Conservation (phyloP, 108 stramenopile species). For the Cyclostephanos tholiformis region DNA sequence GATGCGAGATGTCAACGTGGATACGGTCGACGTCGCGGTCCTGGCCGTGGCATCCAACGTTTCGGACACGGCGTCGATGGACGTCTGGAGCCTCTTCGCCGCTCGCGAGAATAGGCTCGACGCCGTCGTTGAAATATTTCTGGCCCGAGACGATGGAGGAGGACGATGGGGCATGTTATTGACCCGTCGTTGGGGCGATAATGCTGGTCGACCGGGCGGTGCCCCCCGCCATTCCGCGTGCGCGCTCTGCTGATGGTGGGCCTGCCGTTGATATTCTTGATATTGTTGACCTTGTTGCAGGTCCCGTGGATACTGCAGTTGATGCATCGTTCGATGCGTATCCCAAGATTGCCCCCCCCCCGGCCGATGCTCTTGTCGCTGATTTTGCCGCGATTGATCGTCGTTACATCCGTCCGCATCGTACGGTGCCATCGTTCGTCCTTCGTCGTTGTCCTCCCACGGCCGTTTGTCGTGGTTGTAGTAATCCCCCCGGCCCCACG, state of each 20-base stretch:
- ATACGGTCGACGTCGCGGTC: constrained; percentile 34
- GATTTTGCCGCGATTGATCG: constrained; percentile 10
- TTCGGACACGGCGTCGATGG: constrained; percentile 41
- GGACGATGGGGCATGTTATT: not conserved
- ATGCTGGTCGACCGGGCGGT: constrained; percentile 18
- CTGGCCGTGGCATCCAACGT: constrained; percentile 33
- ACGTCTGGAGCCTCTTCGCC: constrained; percentile 37
- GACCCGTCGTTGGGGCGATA: not conserved
- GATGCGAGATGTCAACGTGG: constrained; percentile 39
- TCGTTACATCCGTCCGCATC: constrained; percentile 9
- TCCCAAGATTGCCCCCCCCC: too few relatives aligned
- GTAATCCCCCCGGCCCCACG: not conserved
- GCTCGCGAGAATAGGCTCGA: constrained; percentile 36
- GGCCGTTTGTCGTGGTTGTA: not conserved
- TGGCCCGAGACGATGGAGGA: not conserved
- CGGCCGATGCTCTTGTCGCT: constrained; percentile 14
- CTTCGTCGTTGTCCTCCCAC: constrained; percentile 24
- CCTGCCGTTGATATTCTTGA: too few relatives aligned
- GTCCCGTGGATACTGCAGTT: not conserved
- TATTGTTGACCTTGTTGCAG: constrained; percentile 6
- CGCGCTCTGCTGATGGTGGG: constrained; percentile 11
- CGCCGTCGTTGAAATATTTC: constrained; percentile 20
- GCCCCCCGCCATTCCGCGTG: not conserved
- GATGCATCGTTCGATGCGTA: constrained; percentile 4
- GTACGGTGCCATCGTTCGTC: constrained; percentile 16